Conservation (phyloP, 2,329 filamentous ascomycete genomes). For the Hansfordia pulvinata region DNA sequence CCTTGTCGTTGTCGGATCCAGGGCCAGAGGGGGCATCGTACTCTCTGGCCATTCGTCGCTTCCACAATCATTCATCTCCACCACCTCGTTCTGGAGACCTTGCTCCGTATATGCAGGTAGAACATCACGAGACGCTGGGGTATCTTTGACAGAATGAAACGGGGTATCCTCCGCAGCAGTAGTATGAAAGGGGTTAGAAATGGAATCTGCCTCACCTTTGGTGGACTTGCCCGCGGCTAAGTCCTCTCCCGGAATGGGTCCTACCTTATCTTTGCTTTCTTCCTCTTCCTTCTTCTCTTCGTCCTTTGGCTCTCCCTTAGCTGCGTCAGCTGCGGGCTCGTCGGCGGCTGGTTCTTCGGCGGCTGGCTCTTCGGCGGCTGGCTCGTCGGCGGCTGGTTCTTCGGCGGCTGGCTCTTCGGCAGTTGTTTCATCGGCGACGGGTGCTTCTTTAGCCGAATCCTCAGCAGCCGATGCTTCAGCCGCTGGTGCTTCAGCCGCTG, state of each 20-base stretch:
- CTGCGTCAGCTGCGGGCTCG: slow-evolving; percentile 1
- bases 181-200: too few relatives aligned
- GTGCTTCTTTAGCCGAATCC: slow-evolving; percentile 2
- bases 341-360: slow-evolving; percentile 1
- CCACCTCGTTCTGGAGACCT: too few relatives aligned
- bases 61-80: too few relatives aligned
- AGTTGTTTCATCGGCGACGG: slow-evolving; percentile 3
- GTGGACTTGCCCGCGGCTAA: not conserved
- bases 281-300: not conserved
- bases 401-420: not conserved
- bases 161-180: too few relatives aligned
- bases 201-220: slow-evolving; percentile 1
- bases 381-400: slow-evolving; percentile 3
- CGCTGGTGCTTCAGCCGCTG: slow-evolving; percentile 1
- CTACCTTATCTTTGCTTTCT: not conserved
- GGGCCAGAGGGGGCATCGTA: too few relatives aligned
- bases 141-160: too few relatives aligned
- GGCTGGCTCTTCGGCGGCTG: slow-evolving; percentile 1
- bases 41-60: too few relatives aligned
- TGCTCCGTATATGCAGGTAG: too few relatives aligned
- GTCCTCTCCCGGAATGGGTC: not conserved
- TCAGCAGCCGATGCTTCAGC: not conserved
- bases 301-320: not conserved
- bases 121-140: too few relatives aligned
- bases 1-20: too few relatives aligned